Evolutionary conservation across 768 basidiomycete genomes (phyloP), one percentile per base, ranked within the genome.

Genomic region (Amanita pallidorosea): DNA sequence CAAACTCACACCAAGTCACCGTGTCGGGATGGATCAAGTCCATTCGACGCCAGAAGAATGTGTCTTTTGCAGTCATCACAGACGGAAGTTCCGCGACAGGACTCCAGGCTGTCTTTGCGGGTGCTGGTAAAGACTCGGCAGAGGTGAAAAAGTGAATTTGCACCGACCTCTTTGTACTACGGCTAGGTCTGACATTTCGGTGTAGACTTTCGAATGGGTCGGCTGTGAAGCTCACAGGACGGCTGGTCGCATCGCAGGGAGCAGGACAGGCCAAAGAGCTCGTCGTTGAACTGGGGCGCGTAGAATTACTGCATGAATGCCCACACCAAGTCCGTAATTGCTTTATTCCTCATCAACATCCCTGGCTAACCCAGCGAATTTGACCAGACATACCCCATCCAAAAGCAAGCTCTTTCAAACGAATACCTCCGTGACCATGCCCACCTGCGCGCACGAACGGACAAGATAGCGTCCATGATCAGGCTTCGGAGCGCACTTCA

Each of bases 11-110:
- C 48, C 43, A 54, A 1, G 61, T 73, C 0, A 71, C 71, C 15
- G 74, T 94, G 8, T 79, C 81, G 38, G 93, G 88, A 47, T 95
- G 90, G 89, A 73, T 97, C 51, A 85, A 84, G 58, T 89, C 87
- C 2, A 76, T 94, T 36, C 76, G 92, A 37, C 77, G 80, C 37
- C 91, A 95, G 68, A 95, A 95, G 70, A 81, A 82, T 46, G 74
- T 92, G n/a, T 75, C 88, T 2, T 97, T 96, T 61, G 84, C 82
- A 11, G 80, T 84, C 42, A 66, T 95, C 50, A 81, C 77, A 38
- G 93, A 96, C 65, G 93, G 93, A 3, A 88, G 85, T 49, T 79
- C 77, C 2, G 54, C 74, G 7, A 65, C 71, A n/a, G 80, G 81
- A 3, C 60, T 95, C 25, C 93, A 96, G 63, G 85, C 84, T 1